These are phyloP conservation scores for Suillus hirtellus DNA, from an alignment of 768 basidiomycete species.

Conservation along the genomic window DNA sequence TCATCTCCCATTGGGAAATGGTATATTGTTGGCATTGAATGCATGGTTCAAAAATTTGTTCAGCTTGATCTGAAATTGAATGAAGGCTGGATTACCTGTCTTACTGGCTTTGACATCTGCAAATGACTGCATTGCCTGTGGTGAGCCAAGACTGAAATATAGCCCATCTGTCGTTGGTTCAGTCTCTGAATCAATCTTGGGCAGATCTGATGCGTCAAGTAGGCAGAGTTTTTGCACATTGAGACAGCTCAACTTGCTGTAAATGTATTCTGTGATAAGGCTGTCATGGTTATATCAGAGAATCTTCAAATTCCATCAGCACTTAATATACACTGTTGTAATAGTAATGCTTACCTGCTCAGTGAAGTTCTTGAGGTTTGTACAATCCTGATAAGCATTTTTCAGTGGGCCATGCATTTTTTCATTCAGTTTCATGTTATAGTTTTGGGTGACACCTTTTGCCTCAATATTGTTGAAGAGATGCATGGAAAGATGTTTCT, in stretches of 20 bases:
- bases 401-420: not conserved
- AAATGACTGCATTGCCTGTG: not conserved
- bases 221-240: not conserved
- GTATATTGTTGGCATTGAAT: not conserved
- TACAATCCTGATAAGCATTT: not conserved
- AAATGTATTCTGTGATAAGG: not conserved
- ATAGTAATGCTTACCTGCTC: not conserved
- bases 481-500: not conserved
- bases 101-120: not conserved
- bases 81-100: not conserved
- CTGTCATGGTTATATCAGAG: conserved; percentile 27
- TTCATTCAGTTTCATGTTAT: not conserved
- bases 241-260: not conserved
- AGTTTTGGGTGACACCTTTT: not conserved
- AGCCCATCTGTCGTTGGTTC: too few species aligned
- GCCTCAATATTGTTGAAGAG: not conserved
- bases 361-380: not conserved
- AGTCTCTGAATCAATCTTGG: too few species aligned
- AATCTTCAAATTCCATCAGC: too few species aligned
- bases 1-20: not conserved
- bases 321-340: not conserved
- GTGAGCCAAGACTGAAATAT: not conserved
- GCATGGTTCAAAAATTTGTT: conserved; percentile 8
- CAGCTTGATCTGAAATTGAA: conserved; percentile 3
- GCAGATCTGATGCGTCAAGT: not conserved